Evolutionary conservation across 305 asterid species (phyloP).

Genomic region (Striga hermonthica): DNA sequence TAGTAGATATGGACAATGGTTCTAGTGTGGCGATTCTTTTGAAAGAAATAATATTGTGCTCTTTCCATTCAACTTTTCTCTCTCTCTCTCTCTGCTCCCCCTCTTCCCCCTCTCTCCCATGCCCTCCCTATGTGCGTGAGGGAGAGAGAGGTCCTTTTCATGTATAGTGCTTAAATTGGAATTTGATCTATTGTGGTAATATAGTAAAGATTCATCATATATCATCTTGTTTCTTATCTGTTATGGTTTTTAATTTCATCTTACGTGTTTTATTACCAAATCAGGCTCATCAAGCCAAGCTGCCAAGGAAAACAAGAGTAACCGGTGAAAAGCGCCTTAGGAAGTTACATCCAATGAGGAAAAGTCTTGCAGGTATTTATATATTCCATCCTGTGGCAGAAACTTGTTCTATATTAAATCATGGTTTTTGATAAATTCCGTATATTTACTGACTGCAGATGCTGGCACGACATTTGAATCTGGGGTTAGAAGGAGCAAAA

Average conservation of each 20-base stretch:
- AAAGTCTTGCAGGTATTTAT: conserved; percentile 77
- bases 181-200: conserved; percentile 10
- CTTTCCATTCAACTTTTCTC: not conserved
- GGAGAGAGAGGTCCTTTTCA: not conserved
- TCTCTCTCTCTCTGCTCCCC: not conserved
- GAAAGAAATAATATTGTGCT: not conserved
- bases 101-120: not conserved
- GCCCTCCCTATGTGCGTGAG: not conserved
- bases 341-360: conserved; percentile 58
- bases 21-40: not conserved
- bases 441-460: conserved; percentile 49
- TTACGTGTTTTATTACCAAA: conserved; percentile 21
- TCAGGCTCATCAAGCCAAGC: conserved; percentile 43
- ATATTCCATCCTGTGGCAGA: conserved; percentile 24
- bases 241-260: conserved; percentile 1
- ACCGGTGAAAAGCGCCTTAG: conserved; percentile 42
- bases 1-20: not conserved
- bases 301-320: conserved; percentile 35
- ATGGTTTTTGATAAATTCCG: conserved; percentile 20
- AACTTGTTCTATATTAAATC: conserved; percentile 13
- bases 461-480: conserved; percentile 65
- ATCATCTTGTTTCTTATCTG: conserved; percentile 13
- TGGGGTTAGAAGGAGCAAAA: conserved; percentile 87
- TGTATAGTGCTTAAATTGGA: not conserved
- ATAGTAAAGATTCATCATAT: conserved; percentile 16